Evolutionary conservation across 768 basidiomycete genomes (phyloP).

Genomic region (Kwoniella bestiolae): DNA sequence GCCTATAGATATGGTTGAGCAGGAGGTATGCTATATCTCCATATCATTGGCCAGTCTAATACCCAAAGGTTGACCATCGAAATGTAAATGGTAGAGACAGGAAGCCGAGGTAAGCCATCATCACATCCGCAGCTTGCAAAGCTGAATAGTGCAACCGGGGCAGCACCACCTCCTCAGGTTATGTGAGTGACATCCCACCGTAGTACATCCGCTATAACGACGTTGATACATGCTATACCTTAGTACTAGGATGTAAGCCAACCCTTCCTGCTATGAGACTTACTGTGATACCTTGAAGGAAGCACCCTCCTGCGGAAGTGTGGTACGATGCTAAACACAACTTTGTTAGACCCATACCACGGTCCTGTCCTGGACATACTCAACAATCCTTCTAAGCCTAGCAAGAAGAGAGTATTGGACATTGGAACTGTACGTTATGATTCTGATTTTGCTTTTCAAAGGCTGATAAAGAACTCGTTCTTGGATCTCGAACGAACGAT

Average conservation of each 20-base stretch:
- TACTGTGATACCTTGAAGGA: too few relatives aligned
- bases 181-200: not conserved
- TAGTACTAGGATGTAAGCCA: conserved; percentile 5
- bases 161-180: conserved; percentile 5
- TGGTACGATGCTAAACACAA: too few relatives aligned
- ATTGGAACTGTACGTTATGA: not conserved
- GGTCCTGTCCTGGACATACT: not conserved
- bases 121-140: too few relatives aligned
- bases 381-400: not conserved
- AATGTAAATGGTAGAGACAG: not conserved
- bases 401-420: not conserved
- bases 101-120: conserved; percentile 10
- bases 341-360: not conserved
- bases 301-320: too few relatives aligned
- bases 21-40: not conserved
- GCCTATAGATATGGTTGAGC: not conserved
- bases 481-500: not conserved
- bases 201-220: too few relatives aligned
- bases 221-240: too few relatives aligned
- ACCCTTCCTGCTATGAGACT: too few relatives aligned
- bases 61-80: too few relatives aligned
- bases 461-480: too few relatives aligned
- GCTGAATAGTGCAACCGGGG: too few relatives aligned
- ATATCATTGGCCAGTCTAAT: too few relatives aligned
- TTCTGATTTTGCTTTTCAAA: not conserved